phyloP scores from a whole-genome alignment of 1,284 basidiomycete genomes.

The Malassezia japonica region DNA sequence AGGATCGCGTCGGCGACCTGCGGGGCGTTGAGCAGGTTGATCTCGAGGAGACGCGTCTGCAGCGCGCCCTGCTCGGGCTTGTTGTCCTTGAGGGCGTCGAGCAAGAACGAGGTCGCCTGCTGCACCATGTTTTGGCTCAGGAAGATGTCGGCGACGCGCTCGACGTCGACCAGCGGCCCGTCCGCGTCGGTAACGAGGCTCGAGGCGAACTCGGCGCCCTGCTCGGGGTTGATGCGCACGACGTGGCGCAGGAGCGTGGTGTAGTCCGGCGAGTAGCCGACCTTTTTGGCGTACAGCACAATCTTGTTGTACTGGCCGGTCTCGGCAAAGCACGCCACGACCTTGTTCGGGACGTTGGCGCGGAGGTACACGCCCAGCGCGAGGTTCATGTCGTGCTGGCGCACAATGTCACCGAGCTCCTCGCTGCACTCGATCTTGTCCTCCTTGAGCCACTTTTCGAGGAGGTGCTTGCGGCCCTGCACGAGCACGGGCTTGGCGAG shows the following conservation, averaged over 20 bases:
- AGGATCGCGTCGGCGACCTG: constrained; percentile 99
- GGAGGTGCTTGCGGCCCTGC: constrained; percentile 90
- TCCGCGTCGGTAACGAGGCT: constrained; percentile 86
- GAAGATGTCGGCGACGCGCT: constrained; percentile 73
- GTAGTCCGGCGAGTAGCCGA: constrained; percentile 88
- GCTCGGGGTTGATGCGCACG: constrained; percentile 92
- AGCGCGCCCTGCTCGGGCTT: constrained; percentile 91
- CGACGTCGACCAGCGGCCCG: constrained; percentile 86
- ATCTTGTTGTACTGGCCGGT: constrained; percentile 99
- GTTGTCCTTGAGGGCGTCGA: constrained; percentile 99
- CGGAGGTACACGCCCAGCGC: constrained; percentile 97
- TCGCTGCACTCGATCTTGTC: constrained; percentile 99
- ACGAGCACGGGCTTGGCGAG: constrained; percentile 89
- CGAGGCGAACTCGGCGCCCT: constrained; percentile 95
- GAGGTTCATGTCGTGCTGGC: constrained; percentile 89
- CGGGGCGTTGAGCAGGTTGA: constrained; percentile 94
- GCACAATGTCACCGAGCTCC: constrained; percentile 95
- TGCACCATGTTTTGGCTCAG: constrained; percentile 99
- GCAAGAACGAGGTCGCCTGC: constrained; percentile 92
- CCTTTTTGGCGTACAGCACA: constrained; percentile 93
- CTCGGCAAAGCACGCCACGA: constrained; percentile 92
- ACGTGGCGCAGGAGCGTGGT: constrained; percentile 90
- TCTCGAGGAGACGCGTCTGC: constrained; percentile 92
- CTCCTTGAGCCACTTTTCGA: constrained; percentile 99
- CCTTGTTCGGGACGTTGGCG: constrained; percentile 97